Evolutionary conservation across 2,329 filamentous ascomycete genomes (phyloP).

Genomic region (Sporothrix sp.): DNA sequence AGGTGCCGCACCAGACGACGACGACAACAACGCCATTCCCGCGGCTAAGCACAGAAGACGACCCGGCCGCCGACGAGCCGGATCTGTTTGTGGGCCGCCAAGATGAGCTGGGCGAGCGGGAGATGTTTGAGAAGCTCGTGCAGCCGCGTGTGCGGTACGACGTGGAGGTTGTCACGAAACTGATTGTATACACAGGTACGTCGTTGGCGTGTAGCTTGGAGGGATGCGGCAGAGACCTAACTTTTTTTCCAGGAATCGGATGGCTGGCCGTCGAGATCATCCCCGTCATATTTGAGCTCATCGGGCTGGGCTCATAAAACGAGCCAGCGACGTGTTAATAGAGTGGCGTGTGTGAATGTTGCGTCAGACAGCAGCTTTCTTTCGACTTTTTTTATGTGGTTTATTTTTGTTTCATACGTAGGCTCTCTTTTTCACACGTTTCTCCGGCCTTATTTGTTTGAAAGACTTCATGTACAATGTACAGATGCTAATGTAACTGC

Average conservation of each 20-base stretch:
- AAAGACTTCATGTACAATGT: not conserved
- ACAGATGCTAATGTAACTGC: not conserved
- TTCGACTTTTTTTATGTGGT: not conserved
- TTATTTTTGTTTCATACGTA: not conserved
- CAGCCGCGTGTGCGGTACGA: conserved; percentile 89
- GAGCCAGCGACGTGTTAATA: not conserved
- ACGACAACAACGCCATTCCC: not conserved
- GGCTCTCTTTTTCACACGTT: not conserved
- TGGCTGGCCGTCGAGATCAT: conserved; percentile 71
- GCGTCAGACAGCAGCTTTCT: too few relatives aligned
- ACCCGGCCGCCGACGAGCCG: conserved; percentile 22
- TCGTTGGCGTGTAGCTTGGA: not conserved
- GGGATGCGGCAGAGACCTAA: not conserved
- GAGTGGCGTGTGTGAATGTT: too few relatives aligned
- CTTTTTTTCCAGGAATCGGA: conserved; percentile 54
- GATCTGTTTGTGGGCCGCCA: conserved; percentile 32
- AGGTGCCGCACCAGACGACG: conserved; percentile 19
- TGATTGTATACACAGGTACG: conserved; percentile 87
- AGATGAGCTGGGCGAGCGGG: conserved; percentile 53
- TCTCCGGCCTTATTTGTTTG: too few relatives aligned
- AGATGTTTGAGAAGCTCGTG: conserved; percentile 76
- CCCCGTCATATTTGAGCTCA: conserved; percentile 59
- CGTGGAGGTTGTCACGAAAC: conserved; percentile 95
- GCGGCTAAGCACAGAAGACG: conserved; percentile 17
- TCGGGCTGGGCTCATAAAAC: conserved; percentile 31